Evolutionary conservation across 2,329 filamentous ascomycete species (phyloP).

Genomic region (Harringtonia aguacate): DNA sequence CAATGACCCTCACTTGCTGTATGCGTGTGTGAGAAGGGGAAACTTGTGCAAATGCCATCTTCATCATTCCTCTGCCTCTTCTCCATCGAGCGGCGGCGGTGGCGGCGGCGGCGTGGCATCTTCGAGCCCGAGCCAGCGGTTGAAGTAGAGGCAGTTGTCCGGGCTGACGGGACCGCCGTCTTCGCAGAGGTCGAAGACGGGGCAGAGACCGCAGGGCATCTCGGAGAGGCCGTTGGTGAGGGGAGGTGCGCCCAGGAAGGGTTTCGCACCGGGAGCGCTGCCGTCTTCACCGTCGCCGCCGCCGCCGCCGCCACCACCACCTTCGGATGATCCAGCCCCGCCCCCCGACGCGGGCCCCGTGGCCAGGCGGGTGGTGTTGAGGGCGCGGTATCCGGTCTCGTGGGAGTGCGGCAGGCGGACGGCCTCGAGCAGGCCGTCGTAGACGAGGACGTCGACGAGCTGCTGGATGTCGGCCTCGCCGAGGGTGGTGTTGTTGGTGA

Average conservation of each 20-base stretch:
- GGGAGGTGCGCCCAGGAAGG: conserved; percentile 28
- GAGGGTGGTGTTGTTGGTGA: conserved; percentile 62
- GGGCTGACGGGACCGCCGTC: conserved; percentile 86
- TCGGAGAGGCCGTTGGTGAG: conserved; percentile 69
- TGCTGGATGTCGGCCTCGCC: conserved; percentile 71
- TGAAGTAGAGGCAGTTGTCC: conserved; percentile 84
- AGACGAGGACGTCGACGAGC: conserved; percentile 78
- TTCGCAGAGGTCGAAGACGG: conserved; percentile 85
- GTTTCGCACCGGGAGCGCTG: too few species aligned
- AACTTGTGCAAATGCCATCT: too few species aligned
- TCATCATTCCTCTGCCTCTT: neutral
- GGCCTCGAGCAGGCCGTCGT: conserved; percentile 70
- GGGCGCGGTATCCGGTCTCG: conserved; percentile 39
- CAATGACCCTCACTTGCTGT: too few species aligned
- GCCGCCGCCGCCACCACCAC: too few species aligned
- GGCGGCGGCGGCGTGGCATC: conserved; percentile 17
- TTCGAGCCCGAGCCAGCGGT: conserved; percentile 60
- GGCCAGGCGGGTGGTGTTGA: conserved; percentile 34
- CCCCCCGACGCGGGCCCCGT: too few species aligned
- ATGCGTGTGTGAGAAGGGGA: too few species aligned
- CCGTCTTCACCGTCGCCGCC: too few species aligned
- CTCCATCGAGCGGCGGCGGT: conserved; percentile 4
- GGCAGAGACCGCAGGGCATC: conserved; percentile 82
- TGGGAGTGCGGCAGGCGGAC: conserved; percentile 35
- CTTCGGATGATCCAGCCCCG: neutral